A percentile compares a stretch with the other conserved stretches of the same genome.
These are phyloP conservation scores for Oligophagozyma castellii DNA, from an alignment of 1,139 yeast genomes.

Conservation along the genomic window DNA sequence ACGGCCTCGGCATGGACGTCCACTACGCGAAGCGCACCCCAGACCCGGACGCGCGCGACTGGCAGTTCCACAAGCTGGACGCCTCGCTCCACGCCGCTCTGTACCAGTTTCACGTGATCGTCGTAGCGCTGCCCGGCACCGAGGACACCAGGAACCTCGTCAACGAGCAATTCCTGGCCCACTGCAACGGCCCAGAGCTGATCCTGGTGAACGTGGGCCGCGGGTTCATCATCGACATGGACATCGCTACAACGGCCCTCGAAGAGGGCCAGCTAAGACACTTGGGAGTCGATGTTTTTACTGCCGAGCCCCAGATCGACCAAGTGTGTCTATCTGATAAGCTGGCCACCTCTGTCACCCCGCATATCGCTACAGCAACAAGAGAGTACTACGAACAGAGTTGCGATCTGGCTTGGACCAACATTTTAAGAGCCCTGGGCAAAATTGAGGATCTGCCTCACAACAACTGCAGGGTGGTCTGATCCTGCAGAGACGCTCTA, in stretches of 20 bases:
- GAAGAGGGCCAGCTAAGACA: conserved; percentile 48
- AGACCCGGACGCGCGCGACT: conserved; percentile 19
- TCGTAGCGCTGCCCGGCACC: conserved; percentile 58
- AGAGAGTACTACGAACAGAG: conserved; percentile 31
- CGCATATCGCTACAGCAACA: conserved; percentile 71
- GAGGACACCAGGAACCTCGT: conserved; percentile 45
- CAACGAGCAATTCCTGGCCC: conserved; percentile 34
- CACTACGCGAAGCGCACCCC: conserved; percentile 46
- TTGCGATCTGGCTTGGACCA: conserved; percentile 15
- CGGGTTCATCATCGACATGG: conserved; percentile 60
- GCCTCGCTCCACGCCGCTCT: conserved; percentile 18
- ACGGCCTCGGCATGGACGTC: conserved; percentile 53
- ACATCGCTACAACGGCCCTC: conserved; percentile 43
- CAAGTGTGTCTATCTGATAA: conserved; percentile 36
- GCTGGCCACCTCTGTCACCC: conserved; percentile 49
- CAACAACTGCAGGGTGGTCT: too few relatives aligned
- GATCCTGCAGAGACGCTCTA: too few relatives aligned
- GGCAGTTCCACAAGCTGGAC: conserved; percentile 31
- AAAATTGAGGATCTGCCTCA: background rate
- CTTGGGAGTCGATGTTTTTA: conserved; percentile 74
- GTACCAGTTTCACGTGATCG: conserved; percentile 37
- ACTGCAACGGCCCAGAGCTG: conserved; percentile 33
- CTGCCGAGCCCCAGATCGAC: conserved; percentile 55
- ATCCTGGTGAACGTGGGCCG: conserved; percentile 70
- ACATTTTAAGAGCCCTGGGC: conserved; percentile 6